Base-by-base conservation (phyloP, 2,329 filamentous ascomycete genomes). In the Aspergillus ruber region DNA sequence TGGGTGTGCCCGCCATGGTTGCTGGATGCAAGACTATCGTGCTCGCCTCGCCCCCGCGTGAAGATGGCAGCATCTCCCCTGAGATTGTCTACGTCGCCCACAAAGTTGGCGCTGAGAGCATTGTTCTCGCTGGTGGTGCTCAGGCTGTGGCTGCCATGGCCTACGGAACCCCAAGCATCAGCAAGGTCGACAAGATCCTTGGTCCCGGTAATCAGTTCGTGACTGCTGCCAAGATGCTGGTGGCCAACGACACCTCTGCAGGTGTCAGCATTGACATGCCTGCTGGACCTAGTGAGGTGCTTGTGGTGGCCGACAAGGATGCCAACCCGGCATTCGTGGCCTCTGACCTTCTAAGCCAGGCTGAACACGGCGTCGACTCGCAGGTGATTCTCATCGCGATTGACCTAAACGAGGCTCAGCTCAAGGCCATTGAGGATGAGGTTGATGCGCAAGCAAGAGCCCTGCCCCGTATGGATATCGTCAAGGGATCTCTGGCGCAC, bases 121-220 rank as follows among this genome's bases (percentile, higher is more conserved):
- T 98, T 58, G 91, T 98, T 4, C 80, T 98, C 21, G 93, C 93
- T 9, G 93, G 93, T 52, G 93, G 93, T 52, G 93, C 91, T 0
- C 93, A 98, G 73, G 93, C 93, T 39, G 84, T 98, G 33, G 93
- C 91, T 17, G 93, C 93, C 42, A 86, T 98, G 85, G 93, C 93
- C 2, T 98, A 98, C 71, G 93, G 93, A 42, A 98, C 93, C 0
- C 86, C 96, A 70, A 91, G 84, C 58, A 83, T 98, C 44, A 88
- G 78, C 68, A 98, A 98, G 75, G 93, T 98, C 6, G 93, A 98
- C 77, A 98, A 98, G 81, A 96, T 98, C 58, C 82, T 97, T 10
- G 93, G 93, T 0, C 93, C 93, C 2, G 93, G 93, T 32, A 98
- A 98, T 72, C 93, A 97, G 69, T 98, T 97, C 64, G 93, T 98